Evolutionary conservation across 1,284 basidiomycete genomes (phyloP), one percentile per base, ranked within the genome.

Genomic region (Pisolithus thermaeus): DNA sequence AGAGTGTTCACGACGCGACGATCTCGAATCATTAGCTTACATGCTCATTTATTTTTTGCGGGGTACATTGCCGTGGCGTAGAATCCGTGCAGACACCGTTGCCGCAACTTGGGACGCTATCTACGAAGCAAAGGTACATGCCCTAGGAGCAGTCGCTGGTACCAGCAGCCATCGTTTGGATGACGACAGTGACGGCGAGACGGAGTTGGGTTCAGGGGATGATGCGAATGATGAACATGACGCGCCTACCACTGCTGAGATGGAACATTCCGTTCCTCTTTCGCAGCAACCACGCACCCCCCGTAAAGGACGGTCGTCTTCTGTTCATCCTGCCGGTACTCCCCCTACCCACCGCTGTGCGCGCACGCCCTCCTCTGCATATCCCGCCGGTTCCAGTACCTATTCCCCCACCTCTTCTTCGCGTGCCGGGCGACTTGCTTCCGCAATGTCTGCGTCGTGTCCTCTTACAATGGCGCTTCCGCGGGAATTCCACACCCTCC

Each of bases 41-140:
- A 92, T 95, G 73, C 80, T 96, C 61, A 88, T 96, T 61, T 95
- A 95, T 70, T 94, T 96, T 74, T 76, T 95, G 39, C 87, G 92
- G 36, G 92, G 93, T 30, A 87, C 86, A 20, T 77, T 96, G 4
- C 93, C 93, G 1, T 96, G 93, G 93, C 83, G 90, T 65, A 91
- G 90, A 65, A 72, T 94, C 56, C 83, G 83, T 64, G 84, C 84
- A 52, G 73, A 79, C 52, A 84, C 89, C 27, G 84, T 92, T 52
- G 80, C 84, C 55, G 86, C 84, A 59, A 96, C 92, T 0, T 89
- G 86, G 86, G 79, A 86, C 56, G 72, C 83, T 52, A 88, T 88
- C 53, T 75, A 81, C 27, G 83, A 83, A 59, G 77, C 81, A 41
- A 89, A 89, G 63, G 64, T 87, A 40, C 76, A 78, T 41, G 75